phyloP scores from a whole-genome alignment of 345 rosid species.

The Bretschneidera sinensis region DNA sequence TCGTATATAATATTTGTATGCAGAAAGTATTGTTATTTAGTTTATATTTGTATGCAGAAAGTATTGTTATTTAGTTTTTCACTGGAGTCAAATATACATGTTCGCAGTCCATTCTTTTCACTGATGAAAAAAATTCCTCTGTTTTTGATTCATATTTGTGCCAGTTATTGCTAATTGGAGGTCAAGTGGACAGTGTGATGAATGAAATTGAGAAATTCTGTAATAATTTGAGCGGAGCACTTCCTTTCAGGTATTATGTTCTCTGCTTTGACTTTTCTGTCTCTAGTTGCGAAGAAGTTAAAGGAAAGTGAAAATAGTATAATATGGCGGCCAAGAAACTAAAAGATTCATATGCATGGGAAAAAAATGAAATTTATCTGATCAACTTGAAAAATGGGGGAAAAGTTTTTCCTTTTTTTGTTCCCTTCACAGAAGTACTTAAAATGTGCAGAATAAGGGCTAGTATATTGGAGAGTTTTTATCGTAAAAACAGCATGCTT shows the following conservation, averaged over 20 bases:
- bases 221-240: conserved; percentile 29
- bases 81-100: neutral
- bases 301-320: neutral
- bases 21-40: neutral
- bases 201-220: conserved; percentile 50
- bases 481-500: conserved; percentile 32
- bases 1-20: too few species aligned
- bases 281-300: neutral
- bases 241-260: conserved; percentile 54
- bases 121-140: too few species aligned
- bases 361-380: neutral
- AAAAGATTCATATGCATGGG: neutral
- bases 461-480: conserved; percentile 48
- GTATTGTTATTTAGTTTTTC: neutral
- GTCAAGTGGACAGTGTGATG: conserved; percentile 57
- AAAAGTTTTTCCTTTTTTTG: neutral
- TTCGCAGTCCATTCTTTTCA: too few species aligned
- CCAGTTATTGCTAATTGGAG: conserved; percentile 73
- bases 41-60: neutral
- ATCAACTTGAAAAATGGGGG: neutral
- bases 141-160: conserved; percentile 1
- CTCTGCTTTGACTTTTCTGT: neutral
- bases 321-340: neutral
- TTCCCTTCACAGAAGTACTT: neutral
- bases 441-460: conserved; percentile 53